Evolutionary conservation across 306 rosid genomes (phyloP).

Genomic region (Dryas octopetala): DNA sequence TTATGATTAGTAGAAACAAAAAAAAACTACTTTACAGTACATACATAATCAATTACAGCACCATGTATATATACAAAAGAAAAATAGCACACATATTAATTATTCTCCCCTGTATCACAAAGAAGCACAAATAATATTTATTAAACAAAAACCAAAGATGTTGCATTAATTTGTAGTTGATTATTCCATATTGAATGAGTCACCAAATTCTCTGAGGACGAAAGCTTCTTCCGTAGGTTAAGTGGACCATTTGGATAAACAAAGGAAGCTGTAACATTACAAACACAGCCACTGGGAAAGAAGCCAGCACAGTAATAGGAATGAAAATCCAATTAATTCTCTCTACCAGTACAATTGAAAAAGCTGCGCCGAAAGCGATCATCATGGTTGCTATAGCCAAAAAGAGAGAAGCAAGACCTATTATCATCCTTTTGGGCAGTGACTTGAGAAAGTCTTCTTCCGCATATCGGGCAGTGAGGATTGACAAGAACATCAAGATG

Average conservation of each 20-base stretch:
- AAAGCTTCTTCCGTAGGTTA: too few relatives aligned
- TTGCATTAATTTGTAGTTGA: background rate
- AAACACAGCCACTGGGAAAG: background rate
- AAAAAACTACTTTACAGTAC: too few relatives aligned
- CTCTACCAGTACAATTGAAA: background rate
- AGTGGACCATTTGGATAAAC: background rate
- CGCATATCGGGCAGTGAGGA: background rate
- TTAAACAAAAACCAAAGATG: too few relatives aligned
- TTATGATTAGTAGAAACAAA: too few relatives aligned
- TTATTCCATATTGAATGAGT: too few relatives aligned
- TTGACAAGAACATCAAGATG: background rate
- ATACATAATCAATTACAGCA: too few relatives aligned
- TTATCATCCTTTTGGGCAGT: background rate
- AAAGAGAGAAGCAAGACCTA: background rate
- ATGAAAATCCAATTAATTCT: background rate
- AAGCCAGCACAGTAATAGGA: background rate
- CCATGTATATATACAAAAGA: too few relatives aligned
- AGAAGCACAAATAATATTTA: too few relatives aligned
- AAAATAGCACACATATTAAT: too few relatives aligned
- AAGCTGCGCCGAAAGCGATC: background rate
- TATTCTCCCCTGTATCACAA: too few relatives aligned
- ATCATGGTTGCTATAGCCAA: background rate
- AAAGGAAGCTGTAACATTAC: background rate
- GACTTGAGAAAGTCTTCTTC: conserved; percentile 10
- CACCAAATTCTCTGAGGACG: too few relatives aligned